Evolutionary conservation across 2,329 filamentous ascomycete genomes (phyloP).

Genomic region (Cordyceps militaris): DNA sequence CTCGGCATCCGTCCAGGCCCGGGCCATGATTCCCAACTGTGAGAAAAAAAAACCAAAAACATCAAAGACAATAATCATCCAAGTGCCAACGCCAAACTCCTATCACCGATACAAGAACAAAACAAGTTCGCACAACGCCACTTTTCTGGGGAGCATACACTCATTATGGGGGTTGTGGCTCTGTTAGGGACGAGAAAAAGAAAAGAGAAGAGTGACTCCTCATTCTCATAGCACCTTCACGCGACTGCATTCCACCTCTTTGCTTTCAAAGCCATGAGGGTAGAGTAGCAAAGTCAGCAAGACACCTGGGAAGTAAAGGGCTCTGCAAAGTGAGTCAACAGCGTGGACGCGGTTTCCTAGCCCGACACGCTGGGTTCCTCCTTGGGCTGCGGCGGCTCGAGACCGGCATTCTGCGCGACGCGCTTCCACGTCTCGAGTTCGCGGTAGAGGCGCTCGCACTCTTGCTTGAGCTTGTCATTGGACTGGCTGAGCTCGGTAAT

Average conservation of each 20-base stretch:
- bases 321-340: background rate
- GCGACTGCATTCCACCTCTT: too few relatives aligned
- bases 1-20: background rate
- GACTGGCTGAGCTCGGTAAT: conserved; percentile 81
- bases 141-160: background rate
- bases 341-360: background rate
- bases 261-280: too few relatives aligned
- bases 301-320: background rate
- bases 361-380: conserved; percentile 24
- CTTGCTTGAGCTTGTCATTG: conserved; percentile 78
- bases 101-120: background rate
- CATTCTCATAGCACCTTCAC: too few relatives aligned
- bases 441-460: conserved; percentile 70
- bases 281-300: too few relatives aligned
- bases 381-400: conserved; percentile 37
- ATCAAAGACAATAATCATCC: background rate
- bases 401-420: conserved; percentile 52
- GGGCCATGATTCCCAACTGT: too few relatives aligned
- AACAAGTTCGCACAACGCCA: background rate
- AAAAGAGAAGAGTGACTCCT: too few relatives aligned
- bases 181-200: background rate
- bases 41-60: background rate
- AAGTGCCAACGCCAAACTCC: conserved; percentile 1
- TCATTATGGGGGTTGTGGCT: background rate
- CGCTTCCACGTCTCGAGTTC: conserved; percentile 77